phyloP scores from a whole-genome alignment of 768 basidiomycete genomes.

The Leccinellum rugosiceps region DNA sequence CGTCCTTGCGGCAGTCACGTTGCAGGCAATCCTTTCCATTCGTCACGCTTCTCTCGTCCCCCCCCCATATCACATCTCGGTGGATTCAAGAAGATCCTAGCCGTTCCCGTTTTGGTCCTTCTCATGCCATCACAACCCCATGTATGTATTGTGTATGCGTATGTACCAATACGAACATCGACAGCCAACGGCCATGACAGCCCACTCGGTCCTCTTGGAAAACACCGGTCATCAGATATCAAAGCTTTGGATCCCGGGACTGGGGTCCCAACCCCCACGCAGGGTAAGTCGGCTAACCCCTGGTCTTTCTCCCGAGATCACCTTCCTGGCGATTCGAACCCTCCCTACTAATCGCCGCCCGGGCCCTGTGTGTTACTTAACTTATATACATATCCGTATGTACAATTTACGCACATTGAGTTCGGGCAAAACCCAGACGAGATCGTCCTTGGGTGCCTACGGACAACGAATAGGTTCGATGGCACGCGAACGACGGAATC shows the following conservation, averaged over 20 bases:
- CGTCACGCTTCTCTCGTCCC: slow-evolving; percentile 15
- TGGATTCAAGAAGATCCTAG: slow-evolving; percentile 11
- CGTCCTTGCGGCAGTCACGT: slow-evolving; percentile 36
- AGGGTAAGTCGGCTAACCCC: slow-evolving; percentile 2
- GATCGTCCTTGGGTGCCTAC: slow-evolving; percentile 6
- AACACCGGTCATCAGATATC: slow-evolving; percentile 11
- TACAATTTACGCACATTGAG: background rate
- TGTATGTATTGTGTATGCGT: background rate
- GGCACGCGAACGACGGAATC: slow-evolving; percentile 10
- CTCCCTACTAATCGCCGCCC: slow-evolving; percentile 20
- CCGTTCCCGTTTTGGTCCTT: slow-evolving; percentile 13
- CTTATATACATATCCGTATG: slow-evolving; percentile 12
- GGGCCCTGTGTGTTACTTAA: background rate
- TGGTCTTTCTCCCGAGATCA: slow-evolving; percentile 28
- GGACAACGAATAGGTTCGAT: slow-evolving; percentile 3
- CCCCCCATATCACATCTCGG: slow-evolving; percentile 11
- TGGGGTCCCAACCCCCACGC: background rate
- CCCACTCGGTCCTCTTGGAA: slow-evolving; percentile 8
- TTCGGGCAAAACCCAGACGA: background rate
- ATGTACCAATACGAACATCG: background rate
- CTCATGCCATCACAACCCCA: slow-evolving; percentile 3
- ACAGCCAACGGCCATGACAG: background rate
- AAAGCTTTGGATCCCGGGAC: slow-evolving; percentile 5
- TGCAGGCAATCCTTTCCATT: slow-evolving; percentile 17
- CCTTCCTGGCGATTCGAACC: slow-evolving; percentile 10